Evolutionary conservation across 2,329 filamentous ascomycete species (phyloP).

Genomic region (Knufia petricola): DNA sequence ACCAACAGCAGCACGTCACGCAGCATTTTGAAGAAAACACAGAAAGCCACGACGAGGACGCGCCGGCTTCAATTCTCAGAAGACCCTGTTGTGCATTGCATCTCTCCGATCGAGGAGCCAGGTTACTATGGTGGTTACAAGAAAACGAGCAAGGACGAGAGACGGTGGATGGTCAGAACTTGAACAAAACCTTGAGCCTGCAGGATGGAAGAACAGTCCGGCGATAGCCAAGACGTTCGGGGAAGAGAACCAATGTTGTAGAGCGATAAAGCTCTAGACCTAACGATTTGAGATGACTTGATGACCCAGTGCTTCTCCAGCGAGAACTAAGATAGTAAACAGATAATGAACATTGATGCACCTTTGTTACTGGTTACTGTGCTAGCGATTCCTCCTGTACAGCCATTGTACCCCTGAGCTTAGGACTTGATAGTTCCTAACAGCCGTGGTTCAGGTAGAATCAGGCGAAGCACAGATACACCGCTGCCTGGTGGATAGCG

Average conservation of each 20-base stretch:
- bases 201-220: background rate
- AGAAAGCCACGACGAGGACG: constrained; percentile 14
- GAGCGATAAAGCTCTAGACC: background rate
- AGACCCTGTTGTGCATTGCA: constrained; percentile 37
- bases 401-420: too few species aligned
- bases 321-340: background rate
- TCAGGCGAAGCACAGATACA: too few species aligned
- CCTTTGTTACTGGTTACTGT: too few species aligned
- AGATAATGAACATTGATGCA: constrained; percentile 7
- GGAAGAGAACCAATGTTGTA: background rate
- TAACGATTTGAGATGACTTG: constrained; percentile 1
- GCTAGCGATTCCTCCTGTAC: too few species aligned
- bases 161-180: constrained; percentile 35
- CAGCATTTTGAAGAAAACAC: constrained; percentile 40
- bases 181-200: constrained; percentile 18
- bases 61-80: constrained; percentile 36
- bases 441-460: too few species aligned
- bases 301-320: constrained; percentile 2
- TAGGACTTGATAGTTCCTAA: too few species aligned
- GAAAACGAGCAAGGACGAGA: constrained; percentile 38
- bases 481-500: too few species aligned
- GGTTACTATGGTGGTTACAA: constrained; percentile 40
- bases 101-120: constrained; percentile 40
- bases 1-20: constrained; percentile 36
- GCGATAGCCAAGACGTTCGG: background rate